Percentiles rank a stretch among this genome's conserved stretches.
phyloP scores from a whole-genome alignment of 2,329 filamentous ascomycete species.

The Colletotrichum liriopes region DNA sequence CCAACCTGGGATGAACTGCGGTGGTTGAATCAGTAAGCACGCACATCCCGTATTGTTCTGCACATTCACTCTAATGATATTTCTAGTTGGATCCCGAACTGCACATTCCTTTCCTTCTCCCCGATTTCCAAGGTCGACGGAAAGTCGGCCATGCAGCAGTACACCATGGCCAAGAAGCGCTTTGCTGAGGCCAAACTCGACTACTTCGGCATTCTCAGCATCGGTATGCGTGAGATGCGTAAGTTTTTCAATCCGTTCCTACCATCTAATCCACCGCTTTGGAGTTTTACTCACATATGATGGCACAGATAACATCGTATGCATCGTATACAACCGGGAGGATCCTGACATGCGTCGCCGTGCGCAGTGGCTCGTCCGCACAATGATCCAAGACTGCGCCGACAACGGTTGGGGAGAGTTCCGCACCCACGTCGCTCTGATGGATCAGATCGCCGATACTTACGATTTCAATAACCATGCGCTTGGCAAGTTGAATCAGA shows the following conservation, averaged over 20 bases:
- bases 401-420: slow-evolving; percentile 62
- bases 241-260: not conserved
- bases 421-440: slow-evolving; percentile 61
- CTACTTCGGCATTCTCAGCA: slow-evolving; percentile 57
- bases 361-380: slow-evolving; percentile 50
- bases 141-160: slow-evolving; percentile 57
- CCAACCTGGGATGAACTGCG: slow-evolving; percentile 56
- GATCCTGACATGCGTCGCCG: slow-evolving; percentile 55
- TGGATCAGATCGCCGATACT: slow-evolving; percentile 63
- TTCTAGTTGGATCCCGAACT: slow-evolving; percentile 58
- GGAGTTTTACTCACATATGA: not conserved
- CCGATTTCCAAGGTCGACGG: slow-evolving; percentile 62
- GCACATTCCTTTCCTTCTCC: slow-evolving; percentile 60
- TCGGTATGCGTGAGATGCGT: slow-evolving; percentile 62
- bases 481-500: slow-evolving; percentile 60
- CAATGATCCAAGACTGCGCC: slow-evolving; percentile 59
- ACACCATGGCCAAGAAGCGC: slow-evolving; percentile 51
- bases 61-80: not conserved
- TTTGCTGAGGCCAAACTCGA: slow-evolving; percentile 57
- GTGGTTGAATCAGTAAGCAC: slow-evolving; percentile 51
- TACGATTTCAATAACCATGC: slow-evolving; percentile 62
- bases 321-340: slow-evolving; percentile 66
- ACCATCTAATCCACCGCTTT: not conserved
- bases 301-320: slow-evolving; percentile 63
- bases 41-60: not conserved